Percentiles rank a stretch among this genome's conserved stretches.
Conservation (phyloP, 2,329 filamentous ascomycete genomes). For the Fusarium austroafricanum region DNA sequence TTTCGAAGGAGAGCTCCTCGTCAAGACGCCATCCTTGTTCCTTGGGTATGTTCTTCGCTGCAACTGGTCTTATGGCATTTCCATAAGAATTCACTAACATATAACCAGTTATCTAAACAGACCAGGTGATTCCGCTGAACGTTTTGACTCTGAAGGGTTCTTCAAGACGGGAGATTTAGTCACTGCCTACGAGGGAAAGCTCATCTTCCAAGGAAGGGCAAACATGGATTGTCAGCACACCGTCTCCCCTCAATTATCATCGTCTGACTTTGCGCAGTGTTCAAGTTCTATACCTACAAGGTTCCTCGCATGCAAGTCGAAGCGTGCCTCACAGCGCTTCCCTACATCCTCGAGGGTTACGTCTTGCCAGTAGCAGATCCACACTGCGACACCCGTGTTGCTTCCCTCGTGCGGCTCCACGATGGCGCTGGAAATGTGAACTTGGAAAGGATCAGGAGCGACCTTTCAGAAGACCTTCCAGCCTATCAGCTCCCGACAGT, state of each 20-base stretch:
- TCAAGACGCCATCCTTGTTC: not conserved
- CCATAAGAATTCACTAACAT: not conserved
- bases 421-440: not conserved
- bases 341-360: not conserved
- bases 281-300: slow-evolving; percentile 3
- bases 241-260: no score
- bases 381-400: slow-evolving; percentile 1
- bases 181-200: not conserved
- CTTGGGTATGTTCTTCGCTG: not conserved
- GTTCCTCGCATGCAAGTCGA: not conserved
- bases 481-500: slow-evolving; percentile 2
- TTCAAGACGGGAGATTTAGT: slow-evolving; percentile 5
- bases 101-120: not conserved
- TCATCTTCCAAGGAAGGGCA: not conserved
- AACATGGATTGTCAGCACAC: not conserved
- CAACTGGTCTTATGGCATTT: no score
- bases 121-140: not conserved
- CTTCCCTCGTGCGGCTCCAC: not conserved
- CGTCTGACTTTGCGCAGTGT: not conserved
- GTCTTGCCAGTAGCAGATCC: not conserved
- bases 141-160: not conserved
- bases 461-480: not conserved
- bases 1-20: not conserved
- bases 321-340: not conserved
- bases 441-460: not conserved